Evolutionary conservation across 2,329 filamentous ascomycete species (phyloP), one percentile per base, ranked within the genome.

Genomic region (Cercospora berteroae): DNA sequence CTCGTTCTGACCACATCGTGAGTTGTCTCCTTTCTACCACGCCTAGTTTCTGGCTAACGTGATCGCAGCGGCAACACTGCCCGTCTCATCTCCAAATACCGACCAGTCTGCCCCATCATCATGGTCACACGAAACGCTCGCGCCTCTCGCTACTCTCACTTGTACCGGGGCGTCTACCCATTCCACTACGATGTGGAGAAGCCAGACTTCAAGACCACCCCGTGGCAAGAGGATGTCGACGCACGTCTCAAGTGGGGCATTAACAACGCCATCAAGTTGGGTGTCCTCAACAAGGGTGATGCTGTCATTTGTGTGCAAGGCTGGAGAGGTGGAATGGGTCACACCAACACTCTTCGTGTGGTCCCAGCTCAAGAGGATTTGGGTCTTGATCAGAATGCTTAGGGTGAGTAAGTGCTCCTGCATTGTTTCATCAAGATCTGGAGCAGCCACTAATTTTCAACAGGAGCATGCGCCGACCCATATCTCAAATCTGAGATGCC

Each of bases 221-320:
- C 96, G 83, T 99, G 95, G 95, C 95, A 99, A 85, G 93, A 98
- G 85, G 94, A 99, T 82, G 95, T 99, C 75, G 95, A 99, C 83
- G 89, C 90, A 80, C 93, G 95, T 79, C 92, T 99, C 82, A 97
- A 94, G 87, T 99, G 94, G 94, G 95, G 92, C 80, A 92, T 99
- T 80, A 84, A 87, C 79, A 88, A 93, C 79, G 95, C 93, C 75
- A 88, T 97, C 77, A 88, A 90, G 82, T 90, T 99, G 70, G 88
- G 89, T 74, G 87, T 94, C 59, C 83, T 96, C 70, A 85, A 83
- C 78, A 83, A 88, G 78, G 90, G 89, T 72, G 91, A 93, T 77
- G 87, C 88, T 33, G 88, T 95, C 65, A 87, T 95, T 69, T 92
- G 93, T 74, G 91, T 96, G 44, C 92, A 96, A 82, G 92, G 92